Evolutionary conservation across 2,329 filamentous ascomycete species (phyloP).

Genomic region (Ascosphaera pollenicola): DNA sequence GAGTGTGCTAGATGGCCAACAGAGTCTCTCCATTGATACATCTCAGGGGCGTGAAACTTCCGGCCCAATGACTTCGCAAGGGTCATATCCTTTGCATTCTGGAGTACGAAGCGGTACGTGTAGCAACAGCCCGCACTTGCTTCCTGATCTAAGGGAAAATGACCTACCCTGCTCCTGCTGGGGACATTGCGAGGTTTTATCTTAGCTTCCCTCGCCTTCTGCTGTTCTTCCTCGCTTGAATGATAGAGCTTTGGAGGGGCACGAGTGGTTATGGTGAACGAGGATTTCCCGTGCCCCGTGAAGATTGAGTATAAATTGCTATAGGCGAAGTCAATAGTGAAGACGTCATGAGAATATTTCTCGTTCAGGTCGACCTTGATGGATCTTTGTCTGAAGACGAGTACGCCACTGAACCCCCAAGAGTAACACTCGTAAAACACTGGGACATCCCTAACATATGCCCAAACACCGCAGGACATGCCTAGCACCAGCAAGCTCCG

Average conservation of each 20-base stretch:
- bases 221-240: not conserved
- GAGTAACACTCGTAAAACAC: slow-evolving; percentile 18
- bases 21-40: slow-evolving; percentile 6
- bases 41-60: not conserved
- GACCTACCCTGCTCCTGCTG: slow-evolving; percentile 5
- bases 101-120: slow-evolving; percentile 23
- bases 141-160: slow-evolving; percentile 6
- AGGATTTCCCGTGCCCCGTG: slow-evolving; percentile 4
- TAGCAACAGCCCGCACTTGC: slow-evolving; percentile 14
- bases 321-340: slow-evolving; percentile 10
- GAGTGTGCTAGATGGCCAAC: slow-evolving; percentile 16
- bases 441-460: slow-evolving; percentile 18
- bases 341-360: slow-evolving; percentile 23
- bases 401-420: slow-evolving; percentile 4
- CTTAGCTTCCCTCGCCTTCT: not conserved
- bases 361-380: slow-evolving; percentile 21
- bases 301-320: slow-evolving; percentile 7
- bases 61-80: not conserved
- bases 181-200: slow-evolving; percentile 3
- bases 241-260: slow-evolving; percentile 7
- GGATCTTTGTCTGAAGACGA: slow-evolving; percentile 22
- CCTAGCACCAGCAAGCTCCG: not conserved
- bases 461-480: slow-evolving; percentile 28
- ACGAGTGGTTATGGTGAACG: slow-evolving; percentile 24
- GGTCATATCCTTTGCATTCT: slow-evolving; percentile 8